Conservation (phyloP, 73 alveolate species). For the Paramecium pentaurelia region DNA sequence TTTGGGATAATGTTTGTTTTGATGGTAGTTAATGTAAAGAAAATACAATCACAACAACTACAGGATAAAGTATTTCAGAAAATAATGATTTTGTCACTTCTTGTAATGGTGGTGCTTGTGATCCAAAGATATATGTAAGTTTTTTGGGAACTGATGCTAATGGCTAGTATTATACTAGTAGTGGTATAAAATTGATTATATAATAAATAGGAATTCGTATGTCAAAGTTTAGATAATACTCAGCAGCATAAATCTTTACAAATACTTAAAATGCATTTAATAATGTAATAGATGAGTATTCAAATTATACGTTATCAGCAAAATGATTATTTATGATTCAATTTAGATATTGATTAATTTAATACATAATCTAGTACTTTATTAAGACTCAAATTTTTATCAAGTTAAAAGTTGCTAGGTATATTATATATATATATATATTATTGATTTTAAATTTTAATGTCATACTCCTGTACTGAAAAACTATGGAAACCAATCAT, state of each 20-base stretch:
- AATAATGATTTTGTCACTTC: background rate
- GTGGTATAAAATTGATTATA: background rate
- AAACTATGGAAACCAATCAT: slow-evolving; percentile 50
- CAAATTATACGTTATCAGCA: background rate
- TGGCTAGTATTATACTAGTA: background rate
- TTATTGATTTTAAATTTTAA: background rate
- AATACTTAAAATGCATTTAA: background rate
- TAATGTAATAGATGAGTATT: background rate
- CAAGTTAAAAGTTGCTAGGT: background rate
- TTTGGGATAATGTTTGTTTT: background rate
- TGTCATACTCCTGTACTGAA: background rate
- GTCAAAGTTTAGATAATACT: background rate
- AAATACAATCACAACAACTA: background rate
- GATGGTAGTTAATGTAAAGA: background rate
- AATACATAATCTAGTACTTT: background rate
- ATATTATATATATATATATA: background rate
- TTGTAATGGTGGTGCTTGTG: background rate
- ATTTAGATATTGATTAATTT: background rate
- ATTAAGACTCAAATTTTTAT: background rate
- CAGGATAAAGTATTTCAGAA: background rate
- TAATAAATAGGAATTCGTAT: background rate
- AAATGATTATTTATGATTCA: background rate
- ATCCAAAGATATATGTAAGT: slow-evolving; percentile 1
- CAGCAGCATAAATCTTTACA: background rate
- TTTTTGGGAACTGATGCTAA: slow-evolving; percentile 12